Percentiles rank a stretch among this genome's conserved stretches.
Evolutionary conservation across 2,329 filamentous ascomycete species (phyloP).

Genomic region (Fusarium sp.): DNA sequence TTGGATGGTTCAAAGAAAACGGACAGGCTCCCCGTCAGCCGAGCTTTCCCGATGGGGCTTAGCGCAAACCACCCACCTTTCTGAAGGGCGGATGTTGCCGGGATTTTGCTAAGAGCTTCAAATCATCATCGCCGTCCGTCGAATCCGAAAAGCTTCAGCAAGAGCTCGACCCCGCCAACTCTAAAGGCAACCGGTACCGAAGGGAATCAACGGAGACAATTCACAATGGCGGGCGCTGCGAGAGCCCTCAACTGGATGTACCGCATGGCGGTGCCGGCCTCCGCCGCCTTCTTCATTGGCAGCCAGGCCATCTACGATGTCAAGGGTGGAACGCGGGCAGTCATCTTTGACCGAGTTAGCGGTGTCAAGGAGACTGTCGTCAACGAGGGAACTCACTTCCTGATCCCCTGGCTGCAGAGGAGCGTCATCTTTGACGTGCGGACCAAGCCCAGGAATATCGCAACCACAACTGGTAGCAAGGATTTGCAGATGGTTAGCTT

Average conservation of each 20-base stretch:
- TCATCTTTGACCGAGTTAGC: constrained; percentile 95
- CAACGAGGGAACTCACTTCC: constrained; percentile 97
- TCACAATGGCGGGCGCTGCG: constrained; percentile 65
- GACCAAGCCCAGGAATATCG: constrained; percentile 97
- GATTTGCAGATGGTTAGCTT: constrained; percentile 99
- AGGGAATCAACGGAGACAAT: neutral
- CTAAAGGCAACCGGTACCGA: neutral
- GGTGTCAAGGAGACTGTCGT: constrained; percentile 94
- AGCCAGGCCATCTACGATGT: constrained; percentile 96
- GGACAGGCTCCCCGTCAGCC: constrained; percentile 45
- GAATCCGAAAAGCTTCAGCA: constrained; percentile 43
- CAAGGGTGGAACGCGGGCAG: constrained; percentile 90
- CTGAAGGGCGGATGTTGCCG: constrained; percentile 35
- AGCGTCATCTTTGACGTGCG: constrained; percentile 97
- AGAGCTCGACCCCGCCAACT: constrained; percentile 19
- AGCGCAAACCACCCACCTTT: constrained; percentile 40
- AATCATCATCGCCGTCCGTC: constrained; percentile 42
- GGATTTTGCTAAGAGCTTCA: constrained; percentile 42
- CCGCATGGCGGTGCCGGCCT: constrained; percentile 78
- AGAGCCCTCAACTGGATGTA: constrained; percentile 72
- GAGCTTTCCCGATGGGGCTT: constrained; percentile 51
- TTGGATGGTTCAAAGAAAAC: constrained; percentile 42
- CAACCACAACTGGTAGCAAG: constrained; percentile 97
- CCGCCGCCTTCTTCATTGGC: constrained; percentile 73
- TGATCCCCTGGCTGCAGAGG: constrained; percentile 95